A percentile compares a stretch with the other conserved stretches of the same genome.
phyloP scores from a whole-genome alignment of 805 yeast genomes.

The Cephaloascus albidus region DNA sequence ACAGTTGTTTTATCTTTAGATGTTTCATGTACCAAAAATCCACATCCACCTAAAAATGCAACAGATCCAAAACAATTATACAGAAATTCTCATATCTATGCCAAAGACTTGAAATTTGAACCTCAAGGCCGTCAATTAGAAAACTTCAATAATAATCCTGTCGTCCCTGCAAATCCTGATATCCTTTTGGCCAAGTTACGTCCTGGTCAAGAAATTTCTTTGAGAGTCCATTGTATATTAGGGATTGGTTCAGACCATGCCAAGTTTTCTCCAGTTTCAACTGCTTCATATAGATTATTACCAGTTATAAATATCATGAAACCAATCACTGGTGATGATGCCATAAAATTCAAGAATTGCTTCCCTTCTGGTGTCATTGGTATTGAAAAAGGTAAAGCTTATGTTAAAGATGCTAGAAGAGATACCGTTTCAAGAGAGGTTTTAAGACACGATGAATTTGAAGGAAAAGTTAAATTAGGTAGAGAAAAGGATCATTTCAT shows the following conservation, averaged over 20 bases:
- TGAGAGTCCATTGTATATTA: conserved; percentile 82
- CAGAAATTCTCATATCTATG: conserved; percentile 80
- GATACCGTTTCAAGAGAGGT: conserved; percentile 98
- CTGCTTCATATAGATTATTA: conserved; percentile 89
- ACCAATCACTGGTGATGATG: conserved; percentile 71
- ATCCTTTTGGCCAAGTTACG: conserved; percentile 85
- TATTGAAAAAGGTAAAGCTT: conserved; percentile 63
- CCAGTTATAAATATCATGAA: conserved; percentile 74
- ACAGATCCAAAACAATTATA: conserved; percentile 80
- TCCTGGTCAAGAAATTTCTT: conserved; percentile 93
- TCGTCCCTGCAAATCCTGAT: conserved; percentile 78
- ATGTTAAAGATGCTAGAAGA: conserved; percentile 79
- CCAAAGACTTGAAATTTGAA: conserved; percentile 80
- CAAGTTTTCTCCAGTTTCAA: conserved; percentile 93
- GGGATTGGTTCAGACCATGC: conserved; percentile 96
- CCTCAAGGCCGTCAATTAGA: conserved; percentile 86
- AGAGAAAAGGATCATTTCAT: conserved; percentile 89
- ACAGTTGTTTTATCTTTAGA: conserved; percentile 79
- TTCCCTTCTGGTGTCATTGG: conserved; percentile 92
- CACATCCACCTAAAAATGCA: conserved; percentile 68
- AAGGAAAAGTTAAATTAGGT: conserved; percentile 84
- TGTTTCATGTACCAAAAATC: conserved; percentile 77
- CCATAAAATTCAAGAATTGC: conserved; percentile 74
- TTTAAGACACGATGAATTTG: conserved; percentile 84
- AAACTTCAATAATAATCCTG: conserved; percentile 55